Conservation (phyloP, 768 basidiomycete species). For the Podaxis rugospora region DNA sequence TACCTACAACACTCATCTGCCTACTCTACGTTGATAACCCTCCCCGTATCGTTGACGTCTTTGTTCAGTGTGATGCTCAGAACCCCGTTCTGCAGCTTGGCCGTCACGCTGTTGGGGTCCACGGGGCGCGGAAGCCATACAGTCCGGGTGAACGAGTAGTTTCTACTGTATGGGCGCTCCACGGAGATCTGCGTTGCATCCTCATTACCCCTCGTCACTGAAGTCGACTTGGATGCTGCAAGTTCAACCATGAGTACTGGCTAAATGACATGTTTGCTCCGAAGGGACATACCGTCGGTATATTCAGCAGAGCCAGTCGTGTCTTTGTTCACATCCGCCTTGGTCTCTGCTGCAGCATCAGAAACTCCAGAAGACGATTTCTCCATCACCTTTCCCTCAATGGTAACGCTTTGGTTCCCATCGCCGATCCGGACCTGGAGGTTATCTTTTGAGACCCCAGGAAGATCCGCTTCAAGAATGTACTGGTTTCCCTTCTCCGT, state of each 20-base stretch:
- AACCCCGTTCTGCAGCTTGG: conserved; percentile 66
- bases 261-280: neutral
- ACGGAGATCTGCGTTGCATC: conserved; percentile 44
- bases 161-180: conserved; percentile 57
- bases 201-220: conserved; percentile 21
- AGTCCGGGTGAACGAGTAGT: conserved; percentile 59
- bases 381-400: conserved; percentile 53
- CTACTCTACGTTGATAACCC: conserved; percentile 40
- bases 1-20: neutral
- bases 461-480: conserved; percentile 71
- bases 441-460: conserved; percentile 76
- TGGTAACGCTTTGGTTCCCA: conserved; percentile 64
- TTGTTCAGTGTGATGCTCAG: conserved; percentile 60
- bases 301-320: conserved; percentile 16
- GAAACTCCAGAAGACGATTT: neutral
- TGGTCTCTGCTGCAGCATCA: conserved; percentile 10
- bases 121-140: conserved; percentile 67
- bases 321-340: conserved; percentile 14
- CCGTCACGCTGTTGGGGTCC: conserved; percentile 52
- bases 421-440: conserved; percentile 68
- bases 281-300: conserved; percentile 25
- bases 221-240: conserved; percentile 13
- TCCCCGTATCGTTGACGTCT: conserved; percentile 51
- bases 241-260: neutral
- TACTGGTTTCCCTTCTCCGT: conserved; percentile 62